Evolutionary conservation across 768 basidiomycete genomes (phyloP).

Genomic region (Gloeostereum incarnatum): DNA sequence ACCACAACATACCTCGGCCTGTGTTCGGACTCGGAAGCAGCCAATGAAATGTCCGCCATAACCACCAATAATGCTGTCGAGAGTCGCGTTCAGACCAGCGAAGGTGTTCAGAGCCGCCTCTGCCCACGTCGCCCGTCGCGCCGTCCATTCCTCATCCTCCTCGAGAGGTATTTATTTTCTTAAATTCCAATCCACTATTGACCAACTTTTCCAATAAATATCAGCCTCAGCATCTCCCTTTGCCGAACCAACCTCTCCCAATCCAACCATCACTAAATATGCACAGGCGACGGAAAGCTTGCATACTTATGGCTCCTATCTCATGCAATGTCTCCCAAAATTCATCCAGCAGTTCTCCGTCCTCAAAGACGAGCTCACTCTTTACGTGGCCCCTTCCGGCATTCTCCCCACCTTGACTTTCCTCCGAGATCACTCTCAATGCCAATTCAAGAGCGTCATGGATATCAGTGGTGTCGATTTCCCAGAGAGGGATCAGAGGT

Average conservation of each 20-base stretch:
- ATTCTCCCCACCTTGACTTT: constrained; percentile 84
- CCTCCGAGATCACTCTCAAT: constrained; percentile 91
- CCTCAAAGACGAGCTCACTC: constrained; percentile 88
- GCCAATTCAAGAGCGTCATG: constrained; percentile 88
- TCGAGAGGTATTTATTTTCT: constrained; percentile 33
- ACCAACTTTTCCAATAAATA: neutral
- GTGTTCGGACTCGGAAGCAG: constrained; percentile 12
- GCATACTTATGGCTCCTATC: constrained; percentile 89
- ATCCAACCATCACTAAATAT: constrained; percentile 68
- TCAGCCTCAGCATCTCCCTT: constrained; percentile 73
- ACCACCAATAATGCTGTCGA: constrained; percentile 30
- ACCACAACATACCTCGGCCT: too few species aligned
- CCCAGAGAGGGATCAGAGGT: constrained; percentile 86
- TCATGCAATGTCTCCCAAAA: constrained; percentile 90
- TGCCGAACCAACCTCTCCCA: constrained; percentile 81
- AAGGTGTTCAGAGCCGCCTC: constrained; percentile 31
- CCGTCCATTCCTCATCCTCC: constrained; percentile 37
- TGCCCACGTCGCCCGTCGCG: constrained; percentile 24
- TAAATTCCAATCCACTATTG: neutral
- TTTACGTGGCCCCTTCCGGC: constrained; percentile 78
- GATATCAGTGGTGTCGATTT: constrained; percentile 96
- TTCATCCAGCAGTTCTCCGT: constrained; percentile 98
- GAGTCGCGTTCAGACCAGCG: constrained; percentile 32
- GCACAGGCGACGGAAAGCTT: constrained; percentile 68
- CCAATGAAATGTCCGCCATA: constrained; percentile 7